Evolutionary conservation across 805 yeast genomes (phyloP).

Genomic region (Teunomyces aglyptinius): DNA sequence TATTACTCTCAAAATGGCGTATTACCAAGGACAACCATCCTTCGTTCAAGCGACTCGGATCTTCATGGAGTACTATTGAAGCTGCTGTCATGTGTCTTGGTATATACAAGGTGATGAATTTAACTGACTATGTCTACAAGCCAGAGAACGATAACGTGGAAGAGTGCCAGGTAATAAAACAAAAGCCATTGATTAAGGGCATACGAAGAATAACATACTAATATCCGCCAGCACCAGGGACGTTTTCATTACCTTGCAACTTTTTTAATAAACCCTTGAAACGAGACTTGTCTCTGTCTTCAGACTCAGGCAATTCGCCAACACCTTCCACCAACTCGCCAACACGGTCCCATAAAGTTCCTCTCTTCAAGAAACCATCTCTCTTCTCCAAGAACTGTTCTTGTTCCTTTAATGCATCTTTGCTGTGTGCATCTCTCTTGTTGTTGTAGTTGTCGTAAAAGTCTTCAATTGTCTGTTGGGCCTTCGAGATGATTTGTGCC

Average conservation of each 20-base stretch:
- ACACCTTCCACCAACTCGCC: conserved; percentile 48
- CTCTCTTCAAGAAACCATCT: conserved; percentile 55
- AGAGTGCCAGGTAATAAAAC: conserved; percentile 6
- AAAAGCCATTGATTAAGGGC: conserved; percentile 14
- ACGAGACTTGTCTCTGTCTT: conserved; percentile 63
- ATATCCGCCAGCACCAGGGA: conserved; percentile 76
- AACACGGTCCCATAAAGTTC: conserved; percentile 55
- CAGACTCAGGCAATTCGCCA: conserved; percentile 37
- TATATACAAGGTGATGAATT: conserved; percentile 37
- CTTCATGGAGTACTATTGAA: conserved; percentile 34
- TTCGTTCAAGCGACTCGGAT: conserved; percentile 23
- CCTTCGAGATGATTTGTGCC: conserved; percentile 67
- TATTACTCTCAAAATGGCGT: conserved; percentile 43
- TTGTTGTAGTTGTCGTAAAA: conserved; percentile 88
- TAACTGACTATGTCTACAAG: conserved; percentile 28
- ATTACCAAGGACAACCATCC: conserved; percentile 40
- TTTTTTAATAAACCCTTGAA: conserved; percentile 64
- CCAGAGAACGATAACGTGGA: conserved; percentile 13
- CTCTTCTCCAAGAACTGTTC: conserved; percentile 69
- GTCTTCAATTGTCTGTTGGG: conserved; percentile 81
- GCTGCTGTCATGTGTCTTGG: conserved; percentile 34
- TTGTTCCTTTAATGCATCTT: conserved; percentile 64
- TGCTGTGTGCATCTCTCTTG: conserved; percentile 71
- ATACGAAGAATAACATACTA: conserved; percentile 16
- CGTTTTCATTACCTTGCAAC: conserved; percentile 66